Conservation (phyloP, 2,329 filamentous ascomycete genomes). For the Stachybotrys chlorohalonatus region DNA sequence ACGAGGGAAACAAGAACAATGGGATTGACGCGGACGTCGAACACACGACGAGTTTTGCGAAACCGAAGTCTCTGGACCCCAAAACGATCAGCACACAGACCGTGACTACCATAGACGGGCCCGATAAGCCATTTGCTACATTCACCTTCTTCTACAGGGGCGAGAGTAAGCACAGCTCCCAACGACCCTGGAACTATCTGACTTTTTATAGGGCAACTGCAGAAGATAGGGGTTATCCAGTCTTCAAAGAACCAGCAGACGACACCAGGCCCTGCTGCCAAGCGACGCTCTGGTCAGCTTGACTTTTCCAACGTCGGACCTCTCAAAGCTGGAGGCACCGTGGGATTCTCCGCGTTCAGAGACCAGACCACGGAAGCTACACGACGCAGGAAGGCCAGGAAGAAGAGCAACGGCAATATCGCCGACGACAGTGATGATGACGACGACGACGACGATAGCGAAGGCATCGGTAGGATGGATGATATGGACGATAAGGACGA, state of each 20-base stretch:
- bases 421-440: slow-evolving; percentile 66
- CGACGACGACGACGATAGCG: slow-evolving; percentile 57
- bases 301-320: slow-evolving; percentile 82
- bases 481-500: slow-evolving; percentile 55
- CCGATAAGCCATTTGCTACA: slow-evolving; percentile 89
- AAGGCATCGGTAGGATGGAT: slow-evolving; percentile 55
- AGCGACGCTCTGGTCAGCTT: slow-evolving; percentile 72
- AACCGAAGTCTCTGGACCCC: slow-evolving; percentile 90
- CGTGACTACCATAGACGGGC: slow-evolving; percentile 94
- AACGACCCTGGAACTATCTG: slow-evolving; percentile 6
- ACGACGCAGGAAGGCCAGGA: slow-evolving; percentile 47
- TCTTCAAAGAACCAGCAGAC: slow-evolving; percentile 56
- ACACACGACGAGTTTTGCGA: slow-evolving; percentile 95
- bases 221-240: slow-evolving; percentile 87
- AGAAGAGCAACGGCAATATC: slow-evolving; percentile 60
- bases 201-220: slow-evolving; percentile 64
- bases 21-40: slow-evolving; percentile 76
- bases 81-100: slow-evolving; percentile 98
- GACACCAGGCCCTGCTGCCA: slow-evolving; percentile 47
- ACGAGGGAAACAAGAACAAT: slow-evolving; percentile 39
- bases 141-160: slow-evolving; percentile 98
- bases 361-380: slow-evolving; percentile 52
- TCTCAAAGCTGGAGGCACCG: slow-evolving; percentile 76
- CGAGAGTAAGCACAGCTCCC: slow-evolving; percentile 60
- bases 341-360: slow-evolving; percentile 83